These are phyloP conservation scores for Daldinia decipiens DNA, from an alignment of 495 filamentous ascomycete genomes.

Conservation along the genomic window DNA sequence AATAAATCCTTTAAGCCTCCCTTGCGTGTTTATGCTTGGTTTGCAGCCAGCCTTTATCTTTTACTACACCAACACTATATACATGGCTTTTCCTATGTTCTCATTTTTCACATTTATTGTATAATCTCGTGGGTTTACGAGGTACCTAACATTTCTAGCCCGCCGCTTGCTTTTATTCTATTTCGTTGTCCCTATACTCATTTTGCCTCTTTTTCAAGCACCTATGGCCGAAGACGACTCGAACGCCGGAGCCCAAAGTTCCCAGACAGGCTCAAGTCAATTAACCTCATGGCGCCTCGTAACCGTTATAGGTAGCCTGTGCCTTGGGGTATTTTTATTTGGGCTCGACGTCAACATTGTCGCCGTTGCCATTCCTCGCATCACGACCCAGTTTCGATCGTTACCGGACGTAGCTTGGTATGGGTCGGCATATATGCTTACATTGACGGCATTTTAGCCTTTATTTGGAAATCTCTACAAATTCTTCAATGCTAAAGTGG, in stretches of 20 bases:
- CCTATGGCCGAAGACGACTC: not conserved
- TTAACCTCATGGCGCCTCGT: not conserved
- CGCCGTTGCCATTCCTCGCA: not conserved
- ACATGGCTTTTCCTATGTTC: too few species aligned
- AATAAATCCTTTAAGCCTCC: too few species aligned
- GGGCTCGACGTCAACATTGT: not conserved
- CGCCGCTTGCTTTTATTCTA: not conserved
- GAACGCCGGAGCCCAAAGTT: not conserved
- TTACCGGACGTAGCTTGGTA: not conserved
- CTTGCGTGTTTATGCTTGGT: too few species aligned
- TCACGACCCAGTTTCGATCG: slow-evolving; percentile 3
- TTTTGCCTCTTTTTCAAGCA: not conserved
- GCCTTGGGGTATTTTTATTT: not conserved
- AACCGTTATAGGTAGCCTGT: not conserved
- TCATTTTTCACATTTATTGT: too few species aligned
- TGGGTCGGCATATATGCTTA: not conserved
- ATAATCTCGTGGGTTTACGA: not conserved
- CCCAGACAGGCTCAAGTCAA: not conserved
- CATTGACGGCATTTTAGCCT: not conserved
- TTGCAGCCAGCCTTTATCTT: too few species aligned
- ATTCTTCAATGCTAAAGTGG: not conserved
- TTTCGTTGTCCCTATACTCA: not conserved
- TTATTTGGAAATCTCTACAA: not conserved
- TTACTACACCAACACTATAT: too few species aligned
- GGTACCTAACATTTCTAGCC: not conserved